Evolutionary conservation across 2,329 filamentous ascomycete genomes (phyloP).

Genomic region (Ambrosiella beaveri): DNA sequence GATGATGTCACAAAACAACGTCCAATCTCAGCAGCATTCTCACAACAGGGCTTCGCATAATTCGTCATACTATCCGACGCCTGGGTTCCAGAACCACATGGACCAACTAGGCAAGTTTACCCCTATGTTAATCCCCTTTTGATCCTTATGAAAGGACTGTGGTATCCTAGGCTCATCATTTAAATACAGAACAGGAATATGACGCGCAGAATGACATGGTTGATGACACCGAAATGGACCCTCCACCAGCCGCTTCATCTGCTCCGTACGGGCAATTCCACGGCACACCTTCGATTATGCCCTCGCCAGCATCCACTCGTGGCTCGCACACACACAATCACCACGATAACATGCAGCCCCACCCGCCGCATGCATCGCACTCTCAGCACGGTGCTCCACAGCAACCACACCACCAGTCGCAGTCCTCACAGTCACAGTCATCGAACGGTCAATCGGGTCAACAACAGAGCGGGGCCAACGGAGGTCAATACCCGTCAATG

Average conservation of each 20-base stretch:
- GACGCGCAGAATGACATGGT: slow-evolving; percentile 79
- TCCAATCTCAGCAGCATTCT: slow-evolving; percentile 8
- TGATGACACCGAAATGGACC: slow-evolving; percentile 59
- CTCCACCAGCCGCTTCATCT: slow-evolving; percentile 26
- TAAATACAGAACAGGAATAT: slow-evolving; percentile 84
- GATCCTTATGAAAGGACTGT: slow-evolving; percentile 34
- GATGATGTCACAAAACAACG: slow-evolving; percentile 4
- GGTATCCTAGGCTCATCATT: slow-evolving; percentile 50
- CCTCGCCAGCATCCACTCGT: slow-evolving; percentile 31
- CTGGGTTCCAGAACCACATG: slow-evolving; percentile 78
- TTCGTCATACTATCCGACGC: slow-evolving; percentile 58
- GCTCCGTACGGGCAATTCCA: slow-evolving; percentile 41
- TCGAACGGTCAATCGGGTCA: slow-evolving; percentile 14
- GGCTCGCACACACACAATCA: slow-evolving; percentile 19
- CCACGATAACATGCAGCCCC: slow-evolving; percentile 1
- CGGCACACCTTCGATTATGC: slow-evolving; percentile 14
- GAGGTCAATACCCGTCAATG: slow-evolving; percentile 41
- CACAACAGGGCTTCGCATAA: slow-evolving; percentile 15
- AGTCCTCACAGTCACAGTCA: slow-evolving; percentile 18
- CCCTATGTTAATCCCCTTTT: slow-evolving; percentile 37
- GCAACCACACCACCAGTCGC: slow-evolving; percentile 15
- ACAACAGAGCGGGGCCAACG: slow-evolving; percentile 15
- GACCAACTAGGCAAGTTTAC: slow-evolving; percentile 81
- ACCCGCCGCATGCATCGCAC: slow-evolving; percentile 22
- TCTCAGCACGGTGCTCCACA: slow-evolving; percentile 17